Conservation (phyloP, 2,329 filamentous ascomycete species). For the Diaporthe ampelina region DNA sequence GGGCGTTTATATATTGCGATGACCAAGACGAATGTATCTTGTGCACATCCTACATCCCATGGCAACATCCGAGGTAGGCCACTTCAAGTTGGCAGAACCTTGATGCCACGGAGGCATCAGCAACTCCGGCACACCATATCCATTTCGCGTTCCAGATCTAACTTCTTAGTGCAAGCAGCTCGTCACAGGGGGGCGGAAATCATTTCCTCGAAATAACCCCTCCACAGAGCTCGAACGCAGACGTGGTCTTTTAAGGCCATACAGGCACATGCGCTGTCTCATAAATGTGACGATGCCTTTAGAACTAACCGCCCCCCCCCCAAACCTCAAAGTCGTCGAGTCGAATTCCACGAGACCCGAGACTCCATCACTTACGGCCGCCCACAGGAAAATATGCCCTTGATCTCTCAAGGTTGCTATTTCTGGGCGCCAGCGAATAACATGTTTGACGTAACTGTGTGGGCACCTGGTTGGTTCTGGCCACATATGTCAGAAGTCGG, state of each 20-base stretch:
- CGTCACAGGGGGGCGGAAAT: background rate
- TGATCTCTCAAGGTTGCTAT: background rate
- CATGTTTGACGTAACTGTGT: too few species aligned
- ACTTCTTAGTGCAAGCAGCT: background rate
- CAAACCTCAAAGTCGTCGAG: background rate
- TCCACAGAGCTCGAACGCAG: background rate
- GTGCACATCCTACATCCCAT: background rate
- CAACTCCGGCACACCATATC: background rate
- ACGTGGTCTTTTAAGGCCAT: background rate
- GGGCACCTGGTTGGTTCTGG: too few species aligned
- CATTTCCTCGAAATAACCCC: background rate
- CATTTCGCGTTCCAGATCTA: background rate
- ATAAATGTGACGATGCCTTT: background rate
- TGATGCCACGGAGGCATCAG: background rate
- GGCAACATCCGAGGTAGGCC: background rate
- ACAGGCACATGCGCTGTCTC: background rate
- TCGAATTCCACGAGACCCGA: background rate
- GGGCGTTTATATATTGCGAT: too few species aligned
- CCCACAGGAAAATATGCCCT: too few species aligned
- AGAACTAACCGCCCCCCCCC: background rate
- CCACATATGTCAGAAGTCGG: too few species aligned
- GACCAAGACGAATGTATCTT: background rate
- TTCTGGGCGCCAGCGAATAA: too few species aligned
- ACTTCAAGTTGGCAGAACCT: too few species aligned
- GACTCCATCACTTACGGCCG: background rate